Base-by-base conservation (phyloP, 2,329 filamentous ascomycete species). In the Bipolaris bicolor region DNA sequence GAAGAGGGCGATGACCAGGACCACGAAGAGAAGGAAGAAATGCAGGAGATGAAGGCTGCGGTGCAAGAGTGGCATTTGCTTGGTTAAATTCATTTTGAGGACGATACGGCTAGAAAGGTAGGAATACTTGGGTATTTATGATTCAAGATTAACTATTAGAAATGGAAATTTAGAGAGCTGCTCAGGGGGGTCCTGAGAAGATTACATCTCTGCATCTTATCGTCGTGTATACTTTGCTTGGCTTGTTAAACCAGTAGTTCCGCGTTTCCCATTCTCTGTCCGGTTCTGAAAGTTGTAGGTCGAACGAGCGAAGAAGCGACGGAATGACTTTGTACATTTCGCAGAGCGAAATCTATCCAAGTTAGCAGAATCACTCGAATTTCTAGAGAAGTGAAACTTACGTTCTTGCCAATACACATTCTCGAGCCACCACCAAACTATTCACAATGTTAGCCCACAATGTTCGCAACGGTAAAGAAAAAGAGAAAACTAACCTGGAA, bases 221-320 rank as follows among this genome's bases (percentile, higher is more conserved):
- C 10, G 3, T 39, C 1, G 47, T 47, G 11, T 55, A 39, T 5
- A 48, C 41, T 10, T 57, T 52, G 3, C 33, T 53, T 5, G 55
- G 54, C 40, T 62, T 62, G 2, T 56, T 58, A 15, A 62, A 64
- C 54, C 57, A 62, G 9, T 55, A 37, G 3, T 62, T 60, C 2
- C 16, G 24, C n/a, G 54, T 58, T 26, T 60, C 40, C 56, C 51
- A 62, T 26, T 50, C 47, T 10, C 20, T 13, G 4, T 57, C 49
- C 3, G 54, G 49, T 3, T 46, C 13, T 15, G 33, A 26, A 18
- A 60, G 49, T 20, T 58, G 41, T 13, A 64, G 47, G 6, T 60
- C 16, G 7, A 52, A 60, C 0, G 16, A 16, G 18, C 52, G 50
- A 16, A 64, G 34, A 7, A 64, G 36, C 13, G 52, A 44, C 1